phyloP scores from a whole-genome alignment of 176 grass and related monocot genomes.

The Aegilops sharonensis region DNA sequence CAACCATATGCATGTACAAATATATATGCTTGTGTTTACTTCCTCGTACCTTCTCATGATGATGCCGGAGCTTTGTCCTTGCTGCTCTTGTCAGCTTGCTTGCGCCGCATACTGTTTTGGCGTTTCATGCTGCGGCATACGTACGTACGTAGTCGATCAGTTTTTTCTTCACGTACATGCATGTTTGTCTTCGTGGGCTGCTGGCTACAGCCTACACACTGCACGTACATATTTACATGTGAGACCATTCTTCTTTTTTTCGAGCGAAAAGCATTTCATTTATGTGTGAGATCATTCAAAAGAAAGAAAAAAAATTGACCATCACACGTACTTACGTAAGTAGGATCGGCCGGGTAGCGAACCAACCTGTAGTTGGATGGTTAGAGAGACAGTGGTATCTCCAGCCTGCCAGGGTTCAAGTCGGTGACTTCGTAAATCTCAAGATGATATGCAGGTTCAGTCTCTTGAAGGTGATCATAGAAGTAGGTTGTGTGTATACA shows the following conservation, averaged over 20 bases:
- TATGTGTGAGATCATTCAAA: no score
- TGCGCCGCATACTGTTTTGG: not conserved
- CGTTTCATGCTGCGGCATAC: not conserved
- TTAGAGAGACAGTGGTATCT: no score
- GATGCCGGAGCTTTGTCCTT: not conserved
- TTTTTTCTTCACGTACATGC: not conserved
- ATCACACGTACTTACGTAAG: no score
- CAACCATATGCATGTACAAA: not conserved
- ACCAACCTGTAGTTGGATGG: no score
- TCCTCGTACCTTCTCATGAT: not conserved
- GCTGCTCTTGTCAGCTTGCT: not conserved
- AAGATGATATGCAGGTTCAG: no score
- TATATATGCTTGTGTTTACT: not conserved
- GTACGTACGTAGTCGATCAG: not conserved
- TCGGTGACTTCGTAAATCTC: no score
- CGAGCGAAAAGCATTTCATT: no score
- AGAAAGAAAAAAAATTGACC: no score
- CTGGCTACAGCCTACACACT: not conserved
- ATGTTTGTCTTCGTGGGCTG: not conserved
- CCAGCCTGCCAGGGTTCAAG: no score
- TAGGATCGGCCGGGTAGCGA: no score
- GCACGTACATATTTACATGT: not conserved
- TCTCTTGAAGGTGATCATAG: no score
- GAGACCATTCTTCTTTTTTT: not conserved
- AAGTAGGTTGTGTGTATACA: no score